Evolutionary conservation across 371 early-diverging fungal genomes (phyloP).

Genomic region (Thermomucor indicae-seudaticae): DNA sequence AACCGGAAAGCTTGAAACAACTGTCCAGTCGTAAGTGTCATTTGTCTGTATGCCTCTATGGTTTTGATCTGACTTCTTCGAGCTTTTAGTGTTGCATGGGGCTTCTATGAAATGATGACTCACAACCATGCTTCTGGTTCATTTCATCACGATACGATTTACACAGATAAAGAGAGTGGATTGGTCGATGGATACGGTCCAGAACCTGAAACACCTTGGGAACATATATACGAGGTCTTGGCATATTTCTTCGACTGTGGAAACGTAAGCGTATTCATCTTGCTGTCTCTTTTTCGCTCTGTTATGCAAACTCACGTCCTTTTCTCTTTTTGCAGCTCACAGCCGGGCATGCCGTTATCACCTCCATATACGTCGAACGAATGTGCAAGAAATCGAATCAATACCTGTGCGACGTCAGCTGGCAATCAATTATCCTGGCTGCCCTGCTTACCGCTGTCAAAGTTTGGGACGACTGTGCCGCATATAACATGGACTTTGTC

Average conservation of each 20-base stretch:
- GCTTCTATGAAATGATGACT: slow-evolving; percentile 27
- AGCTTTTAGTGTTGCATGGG: slow-evolving; percentile 22
- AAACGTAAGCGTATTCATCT: too few species aligned
- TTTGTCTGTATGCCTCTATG: background rate
- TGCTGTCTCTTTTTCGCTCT: too few species aligned
- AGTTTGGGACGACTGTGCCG: slow-evolving; percentile 88
- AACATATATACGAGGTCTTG: slow-evolving; percentile 34
- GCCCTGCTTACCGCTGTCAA: slow-evolving; percentile 71
- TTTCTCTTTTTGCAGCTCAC: too few species aligned
- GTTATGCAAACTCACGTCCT: too few species aligned
- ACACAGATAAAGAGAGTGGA: background rate
- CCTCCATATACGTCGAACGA: slow-evolving; percentile 68
- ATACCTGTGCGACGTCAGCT: slow-evolving; percentile 63
- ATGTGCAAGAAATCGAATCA: slow-evolving; percentile 62
- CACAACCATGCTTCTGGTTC: slow-evolving; percentile 20
- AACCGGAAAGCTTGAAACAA: slow-evolving; percentile 17
- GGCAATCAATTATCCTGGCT: slow-evolving; percentile 70
- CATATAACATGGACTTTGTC: slow-evolving; percentile 81
- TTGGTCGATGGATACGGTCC: too few species aligned
- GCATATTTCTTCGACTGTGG: slow-evolving; percentile 51
- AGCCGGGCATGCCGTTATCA: slow-evolving; percentile 71
- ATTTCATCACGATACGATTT: slow-evolving; percentile 24
- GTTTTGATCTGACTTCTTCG: background rate
- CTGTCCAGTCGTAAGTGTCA: slow-evolving; percentile 22
- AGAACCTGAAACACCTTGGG: slow-evolving; percentile 29